These are phyloP conservation scores for Neonectria faginata DNA, from an alignment of 2,329 filamentous ascomycete species.

Conservation along the genomic window DNA sequence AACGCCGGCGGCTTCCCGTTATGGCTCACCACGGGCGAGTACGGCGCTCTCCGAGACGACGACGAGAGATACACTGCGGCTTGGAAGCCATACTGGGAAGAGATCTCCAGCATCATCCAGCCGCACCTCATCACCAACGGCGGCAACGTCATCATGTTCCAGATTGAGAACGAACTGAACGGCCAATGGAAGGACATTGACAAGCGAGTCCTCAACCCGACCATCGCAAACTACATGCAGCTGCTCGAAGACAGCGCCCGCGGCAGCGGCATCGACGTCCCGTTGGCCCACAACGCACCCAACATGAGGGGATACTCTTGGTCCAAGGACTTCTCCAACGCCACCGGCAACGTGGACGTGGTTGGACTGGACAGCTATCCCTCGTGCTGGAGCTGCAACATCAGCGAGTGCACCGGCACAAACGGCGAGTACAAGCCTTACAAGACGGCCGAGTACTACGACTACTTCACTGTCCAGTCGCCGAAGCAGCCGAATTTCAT, in stretches of 20 bases:
- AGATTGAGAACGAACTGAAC: conserved; percentile 67
- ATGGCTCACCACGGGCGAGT: conserved; percentile 71
- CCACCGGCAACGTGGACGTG: conserved; percentile 67
- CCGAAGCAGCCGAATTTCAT: conserved; percentile 43
- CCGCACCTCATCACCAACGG: conserved; percentile 68
- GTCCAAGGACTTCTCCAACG: conserved; percentile 69
- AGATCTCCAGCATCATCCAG: conserved; percentile 62
- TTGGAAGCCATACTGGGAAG: conserved; percentile 65
- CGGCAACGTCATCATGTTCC: conserved; percentile 66
- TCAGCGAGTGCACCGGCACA: conserved; percentile 69
- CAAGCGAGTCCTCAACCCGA: conserved; percentile 59
- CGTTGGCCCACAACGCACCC: conserved; percentile 69
- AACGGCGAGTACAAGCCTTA: conserved; percentile 71
- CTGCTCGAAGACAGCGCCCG: conserved; percentile 64
- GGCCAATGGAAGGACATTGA: conserved; percentile 56
- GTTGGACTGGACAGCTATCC: conserved; percentile 65
- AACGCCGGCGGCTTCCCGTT: conserved; percentile 72
- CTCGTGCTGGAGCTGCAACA: conserved; percentile 72
- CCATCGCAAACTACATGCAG: conserved; percentile 67
- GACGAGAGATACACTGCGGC: conserved; percentile 64
- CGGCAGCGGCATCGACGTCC: conserved; percentile 68
- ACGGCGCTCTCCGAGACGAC: conserved; percentile 64
- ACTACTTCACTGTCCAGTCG: conserved; percentile 45
- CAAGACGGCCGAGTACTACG: conserved; percentile 51
- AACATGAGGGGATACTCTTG: conserved; percentile 68